Evolutionary conservation across 768 basidiomycete genomes (phyloP).

Genomic region (Collybia mongolica): DNA sequence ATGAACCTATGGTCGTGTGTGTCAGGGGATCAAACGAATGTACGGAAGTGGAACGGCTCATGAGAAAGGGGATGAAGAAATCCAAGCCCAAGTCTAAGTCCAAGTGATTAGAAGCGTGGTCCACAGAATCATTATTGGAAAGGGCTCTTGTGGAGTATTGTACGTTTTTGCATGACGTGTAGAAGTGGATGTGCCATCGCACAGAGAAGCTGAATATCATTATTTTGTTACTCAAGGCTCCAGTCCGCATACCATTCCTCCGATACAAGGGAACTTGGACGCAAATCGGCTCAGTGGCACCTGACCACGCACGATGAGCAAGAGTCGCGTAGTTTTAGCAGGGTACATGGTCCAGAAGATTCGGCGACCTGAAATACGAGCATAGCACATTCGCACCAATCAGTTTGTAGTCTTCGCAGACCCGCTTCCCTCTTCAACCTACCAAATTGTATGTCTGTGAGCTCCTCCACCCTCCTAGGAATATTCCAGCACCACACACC

Average conservation of each 20-base stretch:
- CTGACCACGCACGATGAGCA: too few species aligned
- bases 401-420: neutral
- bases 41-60: slow-evolving; percentile 54
- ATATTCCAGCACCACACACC: slow-evolving; percentile 3
- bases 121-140: neutral
- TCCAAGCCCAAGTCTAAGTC: slow-evolving; percentile 30
- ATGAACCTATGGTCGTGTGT: slow-evolving; percentile 65
- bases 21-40: slow-evolving; percentile 68
- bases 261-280: neutral
- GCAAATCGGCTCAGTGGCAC: neutral
- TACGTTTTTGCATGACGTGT: neutral
- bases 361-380: too few species aligned
- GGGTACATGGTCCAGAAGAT: too few species aligned
- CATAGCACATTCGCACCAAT: neutral
- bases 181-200: neutral
- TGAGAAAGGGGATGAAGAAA: slow-evolving; percentile 31
- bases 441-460: too few species aligned
- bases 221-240: neutral
- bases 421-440: too few species aligned
- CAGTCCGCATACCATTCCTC: neutral
- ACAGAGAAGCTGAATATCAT: neutral
- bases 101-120: slow-evolving; percentile 6
- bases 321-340: too few species aligned
- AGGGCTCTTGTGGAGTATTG: neutral
- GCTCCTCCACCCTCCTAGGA: neutral